Evolutionary conservation across 2,329 filamentous ascomycete species (phyloP), one percentile per base, ranked within the genome.

Genomic region (Nectriaceae sp.): DNA sequence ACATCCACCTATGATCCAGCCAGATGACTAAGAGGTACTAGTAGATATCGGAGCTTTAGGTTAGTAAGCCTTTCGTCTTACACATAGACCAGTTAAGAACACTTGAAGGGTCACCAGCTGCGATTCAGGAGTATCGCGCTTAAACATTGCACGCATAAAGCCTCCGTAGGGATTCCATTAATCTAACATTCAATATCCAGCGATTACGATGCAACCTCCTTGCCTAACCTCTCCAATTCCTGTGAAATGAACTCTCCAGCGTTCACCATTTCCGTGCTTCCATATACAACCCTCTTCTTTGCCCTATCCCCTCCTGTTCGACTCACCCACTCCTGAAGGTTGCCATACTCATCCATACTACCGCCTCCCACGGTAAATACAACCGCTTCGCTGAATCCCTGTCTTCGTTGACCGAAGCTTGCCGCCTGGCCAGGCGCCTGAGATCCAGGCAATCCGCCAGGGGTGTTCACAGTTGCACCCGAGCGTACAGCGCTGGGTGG

Each of bases 311-410:
- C 83, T 40, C 78, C 77, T 4, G 90, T 91, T 56, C 93, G 80
- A 68, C 83, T 84, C 4, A 93, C 90, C 94, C 94, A 99, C 65
- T 97, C 94, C 67, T 96, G 90, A 66, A 99, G 69, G 70, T 99
- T 99, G 18, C 92, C 93, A 67, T 97, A 99, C 69, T 99, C 94
- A 61, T 99, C 94, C 89, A 99, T 97, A 66, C 91, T 97, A 36
- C 94, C 94, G 40, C 95, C 94, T 4, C 94, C 94, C 3, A 95
- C 90, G 0, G 90, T 93, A 65, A 97, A 96, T n/a, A 96, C 90
- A 46, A 96, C 87, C 1, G 90, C 89, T 63, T 96, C 92, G 41
- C 84, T 89, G 70, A 93, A 97, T 0, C 90, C 91, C 64, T 96
- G 92, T 46, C 93, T 78, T 51, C 91, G 76, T 70, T 97, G 93